These are phyloP conservation scores for Stenogyne calaminthoides DNA, from an alignment of 305 asterid genomes.

Conservation along the genomic window DNA sequence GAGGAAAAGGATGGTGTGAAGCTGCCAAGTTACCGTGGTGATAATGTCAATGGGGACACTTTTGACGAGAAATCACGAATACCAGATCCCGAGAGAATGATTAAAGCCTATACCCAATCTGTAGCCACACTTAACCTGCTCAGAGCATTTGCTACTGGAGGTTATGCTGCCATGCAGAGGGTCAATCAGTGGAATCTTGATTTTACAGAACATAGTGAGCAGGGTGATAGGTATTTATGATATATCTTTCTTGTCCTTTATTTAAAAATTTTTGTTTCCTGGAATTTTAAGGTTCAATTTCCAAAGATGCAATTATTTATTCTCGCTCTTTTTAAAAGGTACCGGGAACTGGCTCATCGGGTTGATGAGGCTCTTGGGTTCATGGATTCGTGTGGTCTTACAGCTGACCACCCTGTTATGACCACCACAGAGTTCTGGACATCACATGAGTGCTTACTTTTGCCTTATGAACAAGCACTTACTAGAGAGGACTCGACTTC, in stretches of 20 bases:
- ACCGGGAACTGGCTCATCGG: conserved; percentile 47
- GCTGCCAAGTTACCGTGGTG: conserved; percentile 91
- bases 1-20: conserved; percentile 88
- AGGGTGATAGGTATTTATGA: conserved; percentile 72
- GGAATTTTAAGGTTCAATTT: not conserved
- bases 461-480: conserved; percentile 54
- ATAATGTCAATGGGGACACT: conserved; percentile 79
- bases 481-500: conserved; percentile 53
- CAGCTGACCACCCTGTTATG: conserved; percentile 50
- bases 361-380: conserved; percentile 55
- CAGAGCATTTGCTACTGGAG: conserved; percentile 88
- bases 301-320: conserved; percentile 6
- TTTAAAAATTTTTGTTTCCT: not conserved
- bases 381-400: conserved; percentile 52
- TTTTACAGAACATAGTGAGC: conserved; percentile 82
- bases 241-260: not conserved
- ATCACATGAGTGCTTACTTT: conserved; percentile 52
- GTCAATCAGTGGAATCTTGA: conserved; percentile 91
- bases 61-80: conserved; percentile 75
- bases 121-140: conserved; percentile 84
- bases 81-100: conserved; percentile 87
- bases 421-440: conserved; percentile 56
- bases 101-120: conserved; percentile 81
- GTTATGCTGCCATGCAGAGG: conserved; percentile 95
- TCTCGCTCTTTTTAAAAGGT: conserved; percentile 36